Evolutionary conservation across 1,284 basidiomycete species (phyloP).

Genomic region (Trichosporon asahii): DNA sequence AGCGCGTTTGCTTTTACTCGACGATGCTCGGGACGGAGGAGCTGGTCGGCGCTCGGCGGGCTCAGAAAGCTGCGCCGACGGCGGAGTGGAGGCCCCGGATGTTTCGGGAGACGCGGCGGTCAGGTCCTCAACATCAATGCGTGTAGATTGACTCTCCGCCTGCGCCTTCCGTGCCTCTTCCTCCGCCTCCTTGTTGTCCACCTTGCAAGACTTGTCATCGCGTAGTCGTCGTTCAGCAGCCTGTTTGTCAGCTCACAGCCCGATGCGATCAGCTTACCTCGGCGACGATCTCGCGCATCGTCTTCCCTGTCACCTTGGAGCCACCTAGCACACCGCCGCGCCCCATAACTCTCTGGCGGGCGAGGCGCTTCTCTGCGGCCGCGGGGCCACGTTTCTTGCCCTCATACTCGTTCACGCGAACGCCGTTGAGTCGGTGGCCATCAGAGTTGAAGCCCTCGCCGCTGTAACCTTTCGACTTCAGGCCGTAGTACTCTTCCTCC

Average conservation of each 20-base stretch:
- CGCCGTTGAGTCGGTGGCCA: conserved; percentile 64
- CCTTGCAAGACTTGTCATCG: conserved; percentile 69
- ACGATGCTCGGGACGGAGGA: neutral
- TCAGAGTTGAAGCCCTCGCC: conserved; percentile 77
- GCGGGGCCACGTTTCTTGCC: conserved; percentile 66
- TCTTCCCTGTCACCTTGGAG: conserved; percentile 51
- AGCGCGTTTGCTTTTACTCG: neutral
- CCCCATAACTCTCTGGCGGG: conserved; percentile 56
- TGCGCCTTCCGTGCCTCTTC: conserved; percentile 68
- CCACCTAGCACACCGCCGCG: conserved; percentile 56
- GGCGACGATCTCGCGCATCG: conserved; percentile 68
- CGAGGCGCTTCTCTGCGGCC: conserved; percentile 68
- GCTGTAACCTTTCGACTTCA: conserved; percentile 68
- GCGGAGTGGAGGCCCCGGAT: conserved; percentile 31
- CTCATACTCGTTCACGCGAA: conserved; percentile 63
- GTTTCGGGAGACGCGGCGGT: conserved; percentile 16
- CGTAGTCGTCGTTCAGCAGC: conserved; percentile 71
- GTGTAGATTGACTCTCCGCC: conserved; percentile 61
- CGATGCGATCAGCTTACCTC: conserved; percentile 58
- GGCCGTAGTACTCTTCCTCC: conserved; percentile 73
- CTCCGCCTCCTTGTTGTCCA: conserved; percentile 55
- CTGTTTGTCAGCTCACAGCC: conserved; percentile 50
- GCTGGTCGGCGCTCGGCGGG: neutral
- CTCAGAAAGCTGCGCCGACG: neutral
- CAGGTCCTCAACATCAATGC: conserved; percentile 55